Percentiles rank a stretch among this genome's conserved stretches.
Conservation (phyloP, 1,284 basidiomycete species). For the Moesziomyces sp. region DNA sequence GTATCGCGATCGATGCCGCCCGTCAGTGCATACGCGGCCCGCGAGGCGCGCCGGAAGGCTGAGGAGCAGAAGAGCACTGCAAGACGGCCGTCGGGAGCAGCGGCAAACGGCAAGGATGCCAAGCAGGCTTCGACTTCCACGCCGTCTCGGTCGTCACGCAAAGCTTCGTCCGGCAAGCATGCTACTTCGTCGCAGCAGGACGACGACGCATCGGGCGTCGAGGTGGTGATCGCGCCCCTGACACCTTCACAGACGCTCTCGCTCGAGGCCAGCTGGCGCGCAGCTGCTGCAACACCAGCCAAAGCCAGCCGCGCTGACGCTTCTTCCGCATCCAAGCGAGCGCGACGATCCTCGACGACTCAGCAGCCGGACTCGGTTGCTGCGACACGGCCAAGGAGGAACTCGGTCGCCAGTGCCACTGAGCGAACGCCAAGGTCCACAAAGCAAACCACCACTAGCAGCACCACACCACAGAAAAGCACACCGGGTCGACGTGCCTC, state of each 20-base stretch:
- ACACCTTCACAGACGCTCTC: conserved; percentile 11
- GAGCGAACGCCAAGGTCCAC: conserved; percentile 4
- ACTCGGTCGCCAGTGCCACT: conserved; percentile 5
- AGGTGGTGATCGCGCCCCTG: conserved; percentile 13
- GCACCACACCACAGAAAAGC: conserved; percentile 1
- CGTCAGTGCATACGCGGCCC: conserved; percentile 41
- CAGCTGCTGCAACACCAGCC: conserved; percentile 9
- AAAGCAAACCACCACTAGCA: neutral
- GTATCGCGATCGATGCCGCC: neutral
- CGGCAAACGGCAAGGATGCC: too few species aligned
- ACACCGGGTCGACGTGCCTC: conserved; percentile 5
- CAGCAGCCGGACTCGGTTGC: conserved; percentile 12
- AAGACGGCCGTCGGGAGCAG: too few species aligned
- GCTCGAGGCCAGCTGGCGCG: neutral
- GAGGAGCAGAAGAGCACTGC: conserved; percentile 2
- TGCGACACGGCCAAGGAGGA: conserved; percentile 16
- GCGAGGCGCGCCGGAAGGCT: conserved; percentile 27
- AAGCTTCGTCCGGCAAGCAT: conserved; percentile 2
- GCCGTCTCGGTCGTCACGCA: conserved; percentile 4
- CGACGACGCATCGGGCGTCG: conserved; percentile 3
- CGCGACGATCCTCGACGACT: conserved; percentile 12
- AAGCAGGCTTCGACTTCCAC: conserved; percentile 4
- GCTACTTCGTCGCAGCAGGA: neutral
- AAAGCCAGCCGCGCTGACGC: neutral
- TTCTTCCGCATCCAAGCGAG: conserved; percentile 8